Base-by-base conservation (phyloP, 164 flowering plant genomes). In the Piper longum region DNA sequence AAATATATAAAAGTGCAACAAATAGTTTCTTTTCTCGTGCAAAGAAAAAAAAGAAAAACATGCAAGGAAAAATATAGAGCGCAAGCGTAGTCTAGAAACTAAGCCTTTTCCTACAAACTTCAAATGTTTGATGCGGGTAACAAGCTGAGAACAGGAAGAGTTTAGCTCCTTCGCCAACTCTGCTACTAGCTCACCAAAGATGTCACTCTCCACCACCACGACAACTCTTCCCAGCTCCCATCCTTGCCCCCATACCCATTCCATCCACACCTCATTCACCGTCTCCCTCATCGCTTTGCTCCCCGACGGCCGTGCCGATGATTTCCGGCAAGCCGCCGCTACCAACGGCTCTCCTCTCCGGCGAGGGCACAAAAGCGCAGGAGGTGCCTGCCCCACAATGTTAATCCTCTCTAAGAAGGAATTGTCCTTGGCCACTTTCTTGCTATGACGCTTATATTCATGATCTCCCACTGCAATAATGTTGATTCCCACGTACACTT, bases 211-310 rank as follows among this genome's bases (percentile, higher is more conserved):
- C 63, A 91, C 67, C 41, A 77, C 74, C 64, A 84, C 51, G 5
- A 86, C 91, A 40, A 88, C 72, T 67, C 81, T 82, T n/a, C 78
- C 82, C 1, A 71, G 26, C 63, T 91, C 96, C 60, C 86, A 67
- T 62, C 69, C 80, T 66, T 85, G 77, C 13, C 85, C 89, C 86
- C 82, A 80, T 0, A 66, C 77, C 13, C 82, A 74, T 61, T 82
- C 85, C 18, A 55, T 63, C 61, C 86, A 85, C 56, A 82, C 86
- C 70, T 83, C 80, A 44, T 75, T 77, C 36, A 89, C 85, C 18
- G 78, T 82, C 59, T 84, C 76, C 54, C 59, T 40, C 89, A 84
- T 83, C 18, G 79, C 81, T 57, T 76, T 74, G 70, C 81, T 80
- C 57, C 76, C 69, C 75, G 77, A 64, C 17, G 43, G 19, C 0